Percentiles rank a stretch among this genome's conserved stretches.
Conservation (phyloP, 1,284 basidiomycete species). For the Volvariella volvacea region DNA sequence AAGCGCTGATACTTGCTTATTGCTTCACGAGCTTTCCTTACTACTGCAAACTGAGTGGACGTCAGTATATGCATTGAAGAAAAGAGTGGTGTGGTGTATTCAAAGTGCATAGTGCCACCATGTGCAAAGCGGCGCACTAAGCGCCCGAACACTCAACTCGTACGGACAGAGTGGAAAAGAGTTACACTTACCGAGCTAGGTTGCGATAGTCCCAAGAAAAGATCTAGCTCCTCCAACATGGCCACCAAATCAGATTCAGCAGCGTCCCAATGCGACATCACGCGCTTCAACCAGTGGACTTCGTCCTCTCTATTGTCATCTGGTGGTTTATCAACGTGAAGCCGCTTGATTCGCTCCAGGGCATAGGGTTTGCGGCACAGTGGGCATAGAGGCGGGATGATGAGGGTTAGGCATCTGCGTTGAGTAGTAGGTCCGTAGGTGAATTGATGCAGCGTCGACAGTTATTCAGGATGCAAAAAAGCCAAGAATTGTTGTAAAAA, state of each 20-base stretch:
- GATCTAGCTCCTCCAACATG: constrained; percentile 38
- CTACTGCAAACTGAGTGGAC: constrained; percentile 7
- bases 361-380: constrained; percentile 56
- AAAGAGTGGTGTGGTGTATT: constrained; percentile 8
- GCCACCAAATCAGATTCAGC: constrained; percentile 34
- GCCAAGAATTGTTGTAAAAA: too few relatives aligned
- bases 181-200: constrained; percentile 27
- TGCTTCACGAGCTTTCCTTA: constrained; percentile 20
- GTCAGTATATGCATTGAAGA: constrained; percentile 1
- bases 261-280: constrained; percentile 40
- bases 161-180: constrained; percentile 2
- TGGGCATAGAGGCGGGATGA: constrained; percentile 49
- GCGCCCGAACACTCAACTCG: too few relatives aligned
- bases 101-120: too few relatives aligned
- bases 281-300: constrained; percentile 34
- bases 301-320: constrained; percentile 23
- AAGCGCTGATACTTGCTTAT: constrained; percentile 17
- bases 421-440: not conserved
- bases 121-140: constrained; percentile 6
- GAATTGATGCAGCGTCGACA: too few relatives aligned
- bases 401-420: constrained; percentile 41
- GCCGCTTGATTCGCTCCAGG: constrained; percentile 46
- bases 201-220: constrained; percentile 29
- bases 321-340: constrained; percentile 49
- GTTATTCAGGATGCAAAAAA: too few relatives aligned